These are phyloP conservation scores for Exophiala aquamarina DNA, from an alignment of 2,329 filamentous ascomycete genomes.

Conservation along the genomic window DNA sequence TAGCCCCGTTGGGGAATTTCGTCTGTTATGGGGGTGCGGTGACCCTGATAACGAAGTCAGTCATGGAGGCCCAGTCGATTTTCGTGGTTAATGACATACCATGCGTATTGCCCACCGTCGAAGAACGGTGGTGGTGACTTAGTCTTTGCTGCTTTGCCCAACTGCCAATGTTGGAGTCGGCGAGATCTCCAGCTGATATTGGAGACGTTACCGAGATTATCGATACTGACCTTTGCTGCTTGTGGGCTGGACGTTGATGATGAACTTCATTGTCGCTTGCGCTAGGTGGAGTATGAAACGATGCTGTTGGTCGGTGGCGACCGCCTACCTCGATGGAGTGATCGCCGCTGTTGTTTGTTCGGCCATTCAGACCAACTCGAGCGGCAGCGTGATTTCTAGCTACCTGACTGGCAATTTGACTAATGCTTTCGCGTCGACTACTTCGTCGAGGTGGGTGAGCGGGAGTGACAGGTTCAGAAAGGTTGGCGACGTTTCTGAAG, in stretches of 20 bases:
- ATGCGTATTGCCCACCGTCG: constrained; percentile 19
- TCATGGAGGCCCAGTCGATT: background rate
- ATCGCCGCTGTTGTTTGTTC: constrained; percentile 12
- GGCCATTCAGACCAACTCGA: constrained; percentile 14
- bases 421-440: constrained; percentile 24
- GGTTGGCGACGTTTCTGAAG: constrained; percentile 77
- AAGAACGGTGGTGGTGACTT: constrained; percentile 25
- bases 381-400: constrained; percentile 2
- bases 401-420: constrained; percentile 21
- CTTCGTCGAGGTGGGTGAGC: constrained; percentile 24
- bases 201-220: constrained; percentile 70
- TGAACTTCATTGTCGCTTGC: constrained; percentile 19
- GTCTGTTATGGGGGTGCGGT: constrained; percentile 4
- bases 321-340: constrained; percentile 10
- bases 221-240: constrained; percentile 74
- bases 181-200: constrained; percentile 8
- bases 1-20: constrained; percentile 10
- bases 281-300: constrained; percentile 40
- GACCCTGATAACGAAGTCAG: background rate
- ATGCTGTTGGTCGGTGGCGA: constrained; percentile 40
- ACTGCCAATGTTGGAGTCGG: constrained; percentile 1
- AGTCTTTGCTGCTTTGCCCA: constrained; percentile 19
- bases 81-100: constrained; percentile 15
- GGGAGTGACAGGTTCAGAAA: constrained; percentile 43
- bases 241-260: constrained; percentile 46